phyloP scores from a whole-genome alignment of 768 basidiomycete species.

The Kwoniella sp. region DNA sequence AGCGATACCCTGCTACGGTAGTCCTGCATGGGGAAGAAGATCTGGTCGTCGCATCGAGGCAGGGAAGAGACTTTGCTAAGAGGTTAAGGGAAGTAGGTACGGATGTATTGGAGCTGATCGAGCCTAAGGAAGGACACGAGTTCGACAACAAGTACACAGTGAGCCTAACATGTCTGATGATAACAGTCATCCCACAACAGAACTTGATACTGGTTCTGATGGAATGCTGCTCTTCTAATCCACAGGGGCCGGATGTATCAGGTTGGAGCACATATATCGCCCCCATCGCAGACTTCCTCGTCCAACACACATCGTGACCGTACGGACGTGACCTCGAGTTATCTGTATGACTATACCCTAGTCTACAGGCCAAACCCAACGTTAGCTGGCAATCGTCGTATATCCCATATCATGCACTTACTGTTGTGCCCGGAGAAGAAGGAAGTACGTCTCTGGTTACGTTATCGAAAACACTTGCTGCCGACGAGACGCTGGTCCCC shows the following conservation, averaged over 20 bases:
- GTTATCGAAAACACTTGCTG: neutral
- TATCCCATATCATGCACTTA: neutral
- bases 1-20: slow-evolving; percentile 11
- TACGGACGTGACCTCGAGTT: too few relatives aligned
- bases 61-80: slow-evolving; percentile 8
- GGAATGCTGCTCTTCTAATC: neutral
- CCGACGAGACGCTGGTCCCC: neutral
- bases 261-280: slow-evolving; percentile 19
- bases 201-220: too few relatives aligned
- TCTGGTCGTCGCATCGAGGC: neutral
- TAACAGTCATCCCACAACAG: too few relatives aligned
- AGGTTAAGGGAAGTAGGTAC: slow-evolving; percentile 14
- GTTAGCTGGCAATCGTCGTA: neutral
- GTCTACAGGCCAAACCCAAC: neutral
- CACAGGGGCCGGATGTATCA: slow-evolving; percentile 13
- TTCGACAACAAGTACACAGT: slow-evolving; percentile 21
- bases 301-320: neutral
- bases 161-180: neutral
- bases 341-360: too few relatives aligned
- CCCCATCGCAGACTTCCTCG: slow-evolving; percentile 14
- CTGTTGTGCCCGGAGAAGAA: neutral
- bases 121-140: slow-evolving; percentile 13
- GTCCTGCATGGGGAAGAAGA: slow-evolving; percentile 20
- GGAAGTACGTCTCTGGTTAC: neutral
- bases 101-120: slow-evolving; percentile 7